These are phyloP conservation scores for Helenozyma baotianmanensis DNA, from an alignment of 805 yeast genomes.

Conservation along the genomic window DNA sequence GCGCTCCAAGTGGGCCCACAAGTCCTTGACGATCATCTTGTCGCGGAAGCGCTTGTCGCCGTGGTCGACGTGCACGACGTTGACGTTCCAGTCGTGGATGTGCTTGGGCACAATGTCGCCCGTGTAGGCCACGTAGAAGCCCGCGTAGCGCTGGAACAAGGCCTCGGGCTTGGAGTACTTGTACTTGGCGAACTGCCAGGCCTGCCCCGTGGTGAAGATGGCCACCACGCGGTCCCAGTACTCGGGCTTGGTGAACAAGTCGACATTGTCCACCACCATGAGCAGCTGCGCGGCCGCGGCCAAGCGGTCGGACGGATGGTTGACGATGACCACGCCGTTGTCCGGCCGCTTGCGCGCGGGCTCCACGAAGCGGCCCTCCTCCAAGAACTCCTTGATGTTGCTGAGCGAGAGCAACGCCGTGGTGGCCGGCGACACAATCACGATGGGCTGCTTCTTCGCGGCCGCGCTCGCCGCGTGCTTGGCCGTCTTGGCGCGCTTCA, in stretches of 20 bases:
- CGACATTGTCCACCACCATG: constrained; percentile 83
- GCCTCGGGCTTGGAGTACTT: constrained; percentile 76
- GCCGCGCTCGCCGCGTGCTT: constrained; percentile 3
- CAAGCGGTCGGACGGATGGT: constrained; percentile 53
- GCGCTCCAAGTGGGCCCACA: constrained; percentile 83
- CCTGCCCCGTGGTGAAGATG: constrained; percentile 93
- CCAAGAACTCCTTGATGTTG: constrained; percentile 47
- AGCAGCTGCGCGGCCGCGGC: constrained; percentile 53
- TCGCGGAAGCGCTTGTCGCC: constrained; percentile 78
- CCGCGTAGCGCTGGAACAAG: constrained; percentile 78
- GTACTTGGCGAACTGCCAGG: constrained; percentile 92
- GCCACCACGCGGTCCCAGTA: constrained; percentile 98
- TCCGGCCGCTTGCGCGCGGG: constrained; percentile 39
- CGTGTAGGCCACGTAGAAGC: constrained; percentile 70
- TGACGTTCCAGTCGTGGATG: constrained; percentile 85
- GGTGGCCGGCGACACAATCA: constrained; percentile 42
- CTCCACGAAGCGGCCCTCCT: constrained; percentile 62
- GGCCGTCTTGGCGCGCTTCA: constrained; percentile 30
- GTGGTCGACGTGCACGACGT: constrained; percentile 71
- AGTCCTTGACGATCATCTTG: constrained; percentile 74
- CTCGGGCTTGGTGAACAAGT: constrained; percentile 80
- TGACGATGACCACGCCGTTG: constrained; percentile 43
- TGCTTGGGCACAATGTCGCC: constrained; percentile 77
- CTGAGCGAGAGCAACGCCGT: constrained; percentile 37
- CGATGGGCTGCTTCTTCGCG: constrained; percentile 38